Conservation (phyloP, 495 filamentous ascomycete species). For the Jackrogersella multiformis region DNA sequence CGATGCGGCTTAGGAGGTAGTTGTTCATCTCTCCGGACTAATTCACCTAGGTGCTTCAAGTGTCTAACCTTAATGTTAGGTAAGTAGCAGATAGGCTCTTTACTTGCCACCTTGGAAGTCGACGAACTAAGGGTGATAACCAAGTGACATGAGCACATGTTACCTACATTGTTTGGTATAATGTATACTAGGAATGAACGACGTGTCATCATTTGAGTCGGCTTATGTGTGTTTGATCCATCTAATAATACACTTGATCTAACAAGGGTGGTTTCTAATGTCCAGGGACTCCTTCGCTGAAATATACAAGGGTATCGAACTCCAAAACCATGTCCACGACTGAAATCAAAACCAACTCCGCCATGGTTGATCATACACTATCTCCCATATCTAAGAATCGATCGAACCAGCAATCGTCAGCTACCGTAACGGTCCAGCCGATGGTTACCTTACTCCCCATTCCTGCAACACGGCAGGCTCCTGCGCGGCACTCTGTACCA, state of each 20-base stretch:
- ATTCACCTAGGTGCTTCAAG: no score
- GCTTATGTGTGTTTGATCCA: background rate
- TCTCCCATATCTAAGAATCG: constrained; percentile 2
- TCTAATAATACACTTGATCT: background rate
- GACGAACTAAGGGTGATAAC: no score
- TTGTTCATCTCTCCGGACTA: no score
- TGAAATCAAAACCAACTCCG: background rate
- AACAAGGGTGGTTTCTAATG: background rate
- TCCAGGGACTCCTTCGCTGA: constrained; percentile 1
- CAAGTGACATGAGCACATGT: no score
- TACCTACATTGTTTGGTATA: no score
- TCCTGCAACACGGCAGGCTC: constrained; percentile 34
- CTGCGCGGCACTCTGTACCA: constrained; percentile 19
- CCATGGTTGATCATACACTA: constrained; percentile 18
- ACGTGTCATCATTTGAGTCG: background rate
- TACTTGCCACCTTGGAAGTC: no score
- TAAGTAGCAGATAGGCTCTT: no score
- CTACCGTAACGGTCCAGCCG: background rate
- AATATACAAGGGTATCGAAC: constrained; percentile 38
- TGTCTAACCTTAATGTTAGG: no score
- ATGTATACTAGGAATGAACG: no score
- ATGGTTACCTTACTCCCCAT: constrained; percentile 21
- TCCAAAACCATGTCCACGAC: constrained; percentile 3
- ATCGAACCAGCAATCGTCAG: background rate
- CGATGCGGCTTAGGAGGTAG: no score